Base-by-base conservation (phyloP, 106 monocot genomes). In the Triglochin maritima region DNA sequence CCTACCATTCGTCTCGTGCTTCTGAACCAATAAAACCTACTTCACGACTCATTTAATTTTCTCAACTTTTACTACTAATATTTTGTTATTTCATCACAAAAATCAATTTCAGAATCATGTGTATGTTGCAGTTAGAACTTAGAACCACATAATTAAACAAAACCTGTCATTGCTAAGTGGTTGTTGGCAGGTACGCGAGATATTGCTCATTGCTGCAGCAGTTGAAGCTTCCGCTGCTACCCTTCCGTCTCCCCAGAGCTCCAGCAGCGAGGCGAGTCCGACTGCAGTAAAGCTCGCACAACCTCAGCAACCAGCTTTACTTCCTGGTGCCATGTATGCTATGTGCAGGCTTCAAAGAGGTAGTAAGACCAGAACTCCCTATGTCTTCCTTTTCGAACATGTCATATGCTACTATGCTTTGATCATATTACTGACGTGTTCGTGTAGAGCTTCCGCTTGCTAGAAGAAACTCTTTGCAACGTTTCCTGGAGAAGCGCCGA, bases 401-500 rank as follows among this genome's bases (percentile, higher is more conserved):
- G 29, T 29, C 29, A 29, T 29, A 29, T 29, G 29, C 29, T 29
- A 29, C 29, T 29, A 29, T 29, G 1, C 29, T 29, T 29, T 29
- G 29, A 29, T 29, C 29, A 1, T 29, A 29, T 29, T 29, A 0
- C 29, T 29, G 29, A 29, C 29, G 29, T 29, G 29, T 41, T 44
- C 29, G 5, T 55, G 60, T 67, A 93, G 93, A 80, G 55, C 64
- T 93, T 41, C 93, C 93, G 0, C 68, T 82, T 63, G 86, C 88
- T 9, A 89, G 86, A 71, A 81, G 86, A 80, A 73, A 89, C 56
- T 93, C 93, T 0, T 89, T 93, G 17, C 89, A 86, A 67, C 79
- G 80, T 13, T 93, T 93, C 76, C 54, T 93, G 61, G 93, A 89
- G 80, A 93, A 89, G 78, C 93, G 86, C 58, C 81, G 86, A 10